Base-by-base conservation (phyloP, 2,329 filamentous ascomycete species). In the Penicillium sp. region DNA sequence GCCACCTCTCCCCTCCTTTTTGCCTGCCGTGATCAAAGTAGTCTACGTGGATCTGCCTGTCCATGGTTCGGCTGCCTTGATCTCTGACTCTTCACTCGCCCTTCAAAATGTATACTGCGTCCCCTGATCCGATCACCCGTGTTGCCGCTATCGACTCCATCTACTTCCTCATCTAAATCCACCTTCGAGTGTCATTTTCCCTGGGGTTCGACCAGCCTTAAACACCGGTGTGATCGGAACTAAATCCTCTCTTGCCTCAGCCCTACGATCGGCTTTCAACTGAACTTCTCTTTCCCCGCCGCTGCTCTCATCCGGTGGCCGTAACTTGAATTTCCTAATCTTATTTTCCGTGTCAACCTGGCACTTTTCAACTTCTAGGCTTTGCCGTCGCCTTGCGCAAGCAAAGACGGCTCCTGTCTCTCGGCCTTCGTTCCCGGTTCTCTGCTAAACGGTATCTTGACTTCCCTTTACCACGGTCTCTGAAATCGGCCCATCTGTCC, bases 51-150 rank as follows among this genome's bases (percentile, higher is more conserved):
- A 23, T 57, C 56, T 61, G 59, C 56, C 56, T 61, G 55, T 52
- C 48, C 46, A 49, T 54, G 52, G 30, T 39, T 20, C 10, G 18
- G 25, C 10, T 27, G 25, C 25, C 25, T 27, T 27, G 9, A 11
- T 27, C 25, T 16, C 28, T 16, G n/a, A 13, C 28, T 16, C 28
- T 11, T 10, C 52, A 55, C 50, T 28, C 37, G 22, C 18, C 11
- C 47, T 49, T 52, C 62, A 66, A 65, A 56, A 66, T 66, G 62
- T 65, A 65, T 64, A 55, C 56, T 62, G 57, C 39, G 42, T 51
- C 53, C 46, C 44, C 47, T 47, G 53, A 54, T 55, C 62, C 61
- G 61, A 61, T 66, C 61, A 51, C 56, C 59, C 46, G 51, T 56
- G 53, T 58, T 60, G 56, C 54, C 39, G 45, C 53, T 52, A 54